Evolutionary conservation across 805 yeast species (phyloP).

Genomic region (Komagataella pastoris): DNA sequence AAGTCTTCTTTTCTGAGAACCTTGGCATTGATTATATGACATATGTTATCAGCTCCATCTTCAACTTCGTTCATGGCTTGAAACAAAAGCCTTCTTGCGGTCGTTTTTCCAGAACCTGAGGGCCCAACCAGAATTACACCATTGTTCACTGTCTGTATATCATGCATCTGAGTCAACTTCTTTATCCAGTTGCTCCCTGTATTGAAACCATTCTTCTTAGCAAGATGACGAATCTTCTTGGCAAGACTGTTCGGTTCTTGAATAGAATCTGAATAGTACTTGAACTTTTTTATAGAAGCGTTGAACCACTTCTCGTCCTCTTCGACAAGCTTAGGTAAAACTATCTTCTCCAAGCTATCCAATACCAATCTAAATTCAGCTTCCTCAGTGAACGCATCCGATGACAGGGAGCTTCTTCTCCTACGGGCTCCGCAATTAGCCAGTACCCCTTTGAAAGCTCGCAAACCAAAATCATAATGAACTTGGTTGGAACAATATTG

Average conservation of each 20-base stretch:
- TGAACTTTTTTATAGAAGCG: slow-evolving; percentile 12
- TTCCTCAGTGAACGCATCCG: not conserved
- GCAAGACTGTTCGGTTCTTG: not conserved
- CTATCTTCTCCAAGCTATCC: slow-evolving; percentile 42
- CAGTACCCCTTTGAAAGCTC: slow-evolving; percentile 64
- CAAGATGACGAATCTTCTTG: slow-evolving; percentile 12
- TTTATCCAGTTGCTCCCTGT: slow-evolving; percentile 29
- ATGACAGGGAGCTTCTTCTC: slow-evolving; percentile 9
- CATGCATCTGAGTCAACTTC: slow-evolving; percentile 48
- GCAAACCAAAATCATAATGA: slow-evolving; percentile 86
- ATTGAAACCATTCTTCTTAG: slow-evolving; percentile 18
- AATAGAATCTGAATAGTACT: slow-evolving; percentile 6
- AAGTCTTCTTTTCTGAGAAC: slow-evolving; percentile 51
- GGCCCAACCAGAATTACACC: slow-evolving; percentile 76
- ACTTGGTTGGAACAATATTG: slow-evolving; percentile 32
- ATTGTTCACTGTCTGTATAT: slow-evolving; percentile 49
- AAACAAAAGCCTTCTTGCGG: slow-evolving; percentile 35
- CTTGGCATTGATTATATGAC: slow-evolving; percentile 58
- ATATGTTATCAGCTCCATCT: slow-evolving; percentile 18
- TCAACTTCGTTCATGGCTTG: slow-evolving; percentile 24
- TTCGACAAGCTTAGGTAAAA: slow-evolving; percentile 53
- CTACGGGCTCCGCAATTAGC: slow-evolving; percentile 39
- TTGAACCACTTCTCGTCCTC: slow-evolving; percentile 34
- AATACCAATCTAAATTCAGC: slow-evolving; percentile 20
- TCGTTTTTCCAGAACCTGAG: slow-evolving; percentile 65